A percentile compares a stretch with the other conserved stretches of the same genome.
Conservation (phyloP, 31 red algal genomes). For the Asparagopsis taxiformis region DNA sequence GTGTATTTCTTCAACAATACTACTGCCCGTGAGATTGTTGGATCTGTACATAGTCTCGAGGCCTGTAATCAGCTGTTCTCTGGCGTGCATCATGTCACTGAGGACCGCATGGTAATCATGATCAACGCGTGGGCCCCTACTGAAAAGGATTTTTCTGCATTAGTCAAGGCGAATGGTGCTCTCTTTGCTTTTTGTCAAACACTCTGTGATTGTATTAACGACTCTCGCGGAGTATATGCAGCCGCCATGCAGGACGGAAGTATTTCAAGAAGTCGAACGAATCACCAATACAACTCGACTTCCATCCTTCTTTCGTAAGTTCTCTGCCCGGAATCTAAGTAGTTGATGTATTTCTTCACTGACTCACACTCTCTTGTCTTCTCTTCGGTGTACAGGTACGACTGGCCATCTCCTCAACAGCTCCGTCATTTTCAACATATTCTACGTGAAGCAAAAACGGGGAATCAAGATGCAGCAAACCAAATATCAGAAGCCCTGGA, state of each 20-base stretch:
- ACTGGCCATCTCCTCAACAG: constrained; percentile 6
- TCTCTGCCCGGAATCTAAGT: too few species aligned
- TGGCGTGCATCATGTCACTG: neutral
- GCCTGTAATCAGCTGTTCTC: neutral
- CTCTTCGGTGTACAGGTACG: too few species aligned
- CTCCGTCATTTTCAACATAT: neutral
- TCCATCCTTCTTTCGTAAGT: too few species aligned
- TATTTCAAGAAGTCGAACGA: neutral
- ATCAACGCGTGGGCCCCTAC: neutral
- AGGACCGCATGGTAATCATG: neutral
- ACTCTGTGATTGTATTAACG: neutral
- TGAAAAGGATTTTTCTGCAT: neutral
- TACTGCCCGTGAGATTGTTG: neutral
- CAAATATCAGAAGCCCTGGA: neutral
- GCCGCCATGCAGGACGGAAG: neutral
- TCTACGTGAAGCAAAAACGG: neutral
- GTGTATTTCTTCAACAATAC: neutral
- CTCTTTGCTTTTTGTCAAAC: constrained; percentile 1
- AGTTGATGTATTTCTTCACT: too few species aligned
- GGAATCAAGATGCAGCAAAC: neutral
- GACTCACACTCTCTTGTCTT: too few species aligned
- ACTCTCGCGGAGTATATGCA: constrained; percentile 2
- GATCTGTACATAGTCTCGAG: too few species aligned
- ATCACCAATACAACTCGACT: too few species aligned
- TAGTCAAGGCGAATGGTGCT: neutral